Percentiles rank a stretch among this genome's conserved stretches.
Conservation (phyloP, 768 basidiomycete species). For the Austroboletus festivus region DNA sequence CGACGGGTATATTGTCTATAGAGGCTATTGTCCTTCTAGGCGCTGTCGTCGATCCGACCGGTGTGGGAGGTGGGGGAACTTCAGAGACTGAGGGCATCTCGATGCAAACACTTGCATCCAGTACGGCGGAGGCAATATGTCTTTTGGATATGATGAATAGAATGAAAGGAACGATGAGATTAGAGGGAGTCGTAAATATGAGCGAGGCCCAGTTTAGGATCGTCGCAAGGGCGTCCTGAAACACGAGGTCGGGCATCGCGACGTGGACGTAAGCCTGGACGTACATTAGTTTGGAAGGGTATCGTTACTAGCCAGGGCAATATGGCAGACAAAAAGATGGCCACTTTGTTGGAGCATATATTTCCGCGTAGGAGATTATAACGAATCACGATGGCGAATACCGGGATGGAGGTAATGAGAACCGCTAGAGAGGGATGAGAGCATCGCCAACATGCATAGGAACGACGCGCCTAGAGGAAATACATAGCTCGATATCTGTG, state of each 20-base stretch:
- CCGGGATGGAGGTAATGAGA: constrained; percentile 24
- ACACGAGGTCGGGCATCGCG: not conserved
- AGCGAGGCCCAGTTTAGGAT: constrained; percentile 27
- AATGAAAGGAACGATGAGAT: constrained; percentile 23
- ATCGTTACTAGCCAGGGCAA: constrained; percentile 23
- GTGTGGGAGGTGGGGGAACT: not conserved
- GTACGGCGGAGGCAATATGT: constrained; percentile 17
- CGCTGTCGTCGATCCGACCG: not conserved
- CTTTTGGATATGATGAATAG: constrained; percentile 20
- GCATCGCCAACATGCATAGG: not conserved
- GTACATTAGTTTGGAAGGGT: constrained; percentile 25
- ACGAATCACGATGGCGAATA: constrained; percentile 23
- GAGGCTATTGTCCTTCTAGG: not conserved
- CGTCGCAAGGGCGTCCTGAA: constrained; percentile 11
- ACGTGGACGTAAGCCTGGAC: not conserved
- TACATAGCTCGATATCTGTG: constrained; percentile 16
- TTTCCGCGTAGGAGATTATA: constrained; percentile 26
- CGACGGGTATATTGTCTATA: constrained; percentile 14
- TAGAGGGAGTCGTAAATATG: constrained; percentile 20
- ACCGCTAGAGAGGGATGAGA: constrained; percentile 11
- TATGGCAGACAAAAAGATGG: constrained; percentile 24
- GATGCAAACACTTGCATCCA: constrained; percentile 13
- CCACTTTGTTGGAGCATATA: constrained; percentile 20
- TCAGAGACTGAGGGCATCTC: not conserved
- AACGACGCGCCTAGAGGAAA: constrained; percentile 19